phyloP scores from a whole-genome alignment of 441 rosid genomes.

The Pelargonium fulgidum region DNA sequence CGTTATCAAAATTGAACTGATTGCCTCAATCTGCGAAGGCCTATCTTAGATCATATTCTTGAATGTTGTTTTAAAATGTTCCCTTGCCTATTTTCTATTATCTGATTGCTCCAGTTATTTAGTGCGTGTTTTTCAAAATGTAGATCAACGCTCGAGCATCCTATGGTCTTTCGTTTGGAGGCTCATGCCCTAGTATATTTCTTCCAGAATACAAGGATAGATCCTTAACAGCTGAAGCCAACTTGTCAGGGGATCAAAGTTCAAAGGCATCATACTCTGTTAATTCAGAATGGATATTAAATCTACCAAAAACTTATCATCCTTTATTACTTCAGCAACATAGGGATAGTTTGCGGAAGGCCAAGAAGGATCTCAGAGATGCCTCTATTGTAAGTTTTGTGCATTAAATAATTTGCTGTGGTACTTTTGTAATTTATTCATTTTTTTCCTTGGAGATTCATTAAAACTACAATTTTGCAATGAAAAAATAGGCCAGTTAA shows the following conservation, averaged over 20 bases:
- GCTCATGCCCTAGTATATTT: constrained; percentile 62
- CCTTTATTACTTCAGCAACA: constrained; percentile 83
- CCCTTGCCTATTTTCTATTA: constrained; percentile 4
- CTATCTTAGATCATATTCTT: background rate
- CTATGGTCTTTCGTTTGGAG: constrained; percentile 70
- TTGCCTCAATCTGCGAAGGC: background rate
- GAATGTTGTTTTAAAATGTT: constrained; percentile 1
- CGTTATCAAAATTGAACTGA: background rate
- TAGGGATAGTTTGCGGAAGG: constrained; percentile 49
- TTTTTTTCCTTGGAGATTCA: constrained; percentile 8
- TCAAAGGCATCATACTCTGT: constrained; percentile 25
- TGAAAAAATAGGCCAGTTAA: constrained; percentile 10
- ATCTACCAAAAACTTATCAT: constrained; percentile 78
- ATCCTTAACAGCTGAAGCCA: constrained; percentile 29
- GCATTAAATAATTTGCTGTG: constrained; percentile 2
- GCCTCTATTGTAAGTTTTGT: constrained; percentile 44
- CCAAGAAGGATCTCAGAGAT: constrained; percentile 39
- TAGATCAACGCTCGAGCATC: constrained; percentile 89
- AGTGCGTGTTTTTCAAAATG: constrained; percentile 21
- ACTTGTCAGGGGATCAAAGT: constrained; percentile 25
- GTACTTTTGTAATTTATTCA: background rate
- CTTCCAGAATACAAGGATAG: constrained; percentile 37
- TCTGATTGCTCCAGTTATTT: constrained; percentile 10
- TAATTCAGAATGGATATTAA: constrained; percentile 57
- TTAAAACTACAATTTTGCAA: background rate